phyloP scores from a whole-genome alignment of 2,329 filamentous ascomycete genomes.

The Fusarium albidum region DNA sequence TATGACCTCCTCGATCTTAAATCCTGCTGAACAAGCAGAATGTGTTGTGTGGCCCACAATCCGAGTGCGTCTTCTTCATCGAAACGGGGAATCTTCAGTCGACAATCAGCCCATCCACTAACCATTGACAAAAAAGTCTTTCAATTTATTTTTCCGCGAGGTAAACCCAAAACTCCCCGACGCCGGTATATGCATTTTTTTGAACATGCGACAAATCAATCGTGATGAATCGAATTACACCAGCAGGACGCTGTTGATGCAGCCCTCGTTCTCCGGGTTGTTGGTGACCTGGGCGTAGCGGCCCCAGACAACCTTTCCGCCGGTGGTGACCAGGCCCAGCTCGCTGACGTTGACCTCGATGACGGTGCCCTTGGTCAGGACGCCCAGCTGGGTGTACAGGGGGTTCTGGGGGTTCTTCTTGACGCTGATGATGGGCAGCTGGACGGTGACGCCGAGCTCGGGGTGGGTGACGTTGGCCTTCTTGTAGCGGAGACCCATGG shows the following conservation, averaged over 20 bases:
- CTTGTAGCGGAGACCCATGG: constrained; percentile 61
- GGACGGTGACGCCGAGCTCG: constrained; percentile 85
- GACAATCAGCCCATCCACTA: constrained; percentile 38
- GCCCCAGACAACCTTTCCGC: constrained; percentile 94
- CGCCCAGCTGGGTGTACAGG: constrained; percentile 91
- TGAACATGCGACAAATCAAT: constrained; percentile 32
- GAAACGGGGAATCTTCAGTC: constrained; percentile 40
- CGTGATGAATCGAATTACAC: constrained; percentile 31
- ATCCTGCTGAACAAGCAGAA: constrained; percentile 23
- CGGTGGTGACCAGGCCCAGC: constrained; percentile 87
- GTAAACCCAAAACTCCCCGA: constrained; percentile 39
- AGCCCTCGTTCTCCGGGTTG: constrained; percentile 56
- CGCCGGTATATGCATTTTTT: constrained; percentile 40
- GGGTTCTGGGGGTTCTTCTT: constrained; percentile 81
- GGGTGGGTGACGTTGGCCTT: constrained; percentile 71
- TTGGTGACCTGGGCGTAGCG: constrained; percentile 69
- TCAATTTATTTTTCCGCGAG: constrained; percentile 32
- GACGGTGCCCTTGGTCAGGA: constrained; percentile 80
- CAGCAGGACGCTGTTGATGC: constrained; percentile 42
- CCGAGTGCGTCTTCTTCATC: constrained; percentile 41
- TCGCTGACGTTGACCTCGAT: constrained; percentile 95
- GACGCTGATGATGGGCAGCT: constrained; percentile 78
- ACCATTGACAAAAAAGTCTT: constrained; percentile 28
- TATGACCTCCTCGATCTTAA: constrained; percentile 28
- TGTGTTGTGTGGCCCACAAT: constrained; percentile 32